phyloP scores from a whole-genome alignment of 768 basidiomycete genomes.

The Russula ochroleuca region DNA sequence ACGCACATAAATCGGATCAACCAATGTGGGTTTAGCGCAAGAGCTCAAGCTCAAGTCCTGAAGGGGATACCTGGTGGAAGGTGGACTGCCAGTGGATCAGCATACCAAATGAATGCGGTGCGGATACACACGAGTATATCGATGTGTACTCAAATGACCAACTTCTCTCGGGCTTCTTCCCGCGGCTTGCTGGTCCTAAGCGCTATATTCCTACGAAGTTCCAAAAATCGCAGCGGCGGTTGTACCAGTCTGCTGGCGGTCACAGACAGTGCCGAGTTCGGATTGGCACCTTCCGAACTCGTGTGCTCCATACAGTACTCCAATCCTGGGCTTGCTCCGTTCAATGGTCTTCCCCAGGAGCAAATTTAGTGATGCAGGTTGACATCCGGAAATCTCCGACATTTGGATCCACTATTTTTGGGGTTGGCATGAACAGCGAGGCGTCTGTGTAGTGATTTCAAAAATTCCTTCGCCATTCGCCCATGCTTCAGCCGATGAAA shows the following conservation, averaged over 20 bases:
- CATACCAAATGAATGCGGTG: neutral
- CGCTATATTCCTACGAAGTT: neutral
- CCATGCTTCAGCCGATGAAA: too few species aligned
- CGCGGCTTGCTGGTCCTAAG: neutral
- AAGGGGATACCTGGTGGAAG: neutral
- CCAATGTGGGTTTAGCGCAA: neutral
- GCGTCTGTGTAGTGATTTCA: too few species aligned
- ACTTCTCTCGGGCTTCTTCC: neutral
- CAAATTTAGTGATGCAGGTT: too few species aligned
- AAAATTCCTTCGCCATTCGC: too few species aligned
- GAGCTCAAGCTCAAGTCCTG: neutral
- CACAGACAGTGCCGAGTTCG: too few species aligned
- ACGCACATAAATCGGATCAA: neutral
- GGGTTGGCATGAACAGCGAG: too few species aligned
- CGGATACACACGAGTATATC: neutral
- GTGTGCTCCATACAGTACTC: too few species aligned
- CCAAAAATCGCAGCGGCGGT: neutral
- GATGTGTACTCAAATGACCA: neutral
- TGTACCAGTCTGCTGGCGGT: neutral
- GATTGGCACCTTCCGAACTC: too few species aligned
- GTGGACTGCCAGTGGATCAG: neutral
- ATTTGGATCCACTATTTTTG: too few species aligned
- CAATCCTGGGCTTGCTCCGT: too few species aligned
- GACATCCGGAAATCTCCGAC: too few species aligned
- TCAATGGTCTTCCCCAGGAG: too few species aligned